These are phyloP conservation scores for Sesbania bispinosa DNA, from an alignment of 306 rosid genomes.

Conservation along the genomic window DNA sequence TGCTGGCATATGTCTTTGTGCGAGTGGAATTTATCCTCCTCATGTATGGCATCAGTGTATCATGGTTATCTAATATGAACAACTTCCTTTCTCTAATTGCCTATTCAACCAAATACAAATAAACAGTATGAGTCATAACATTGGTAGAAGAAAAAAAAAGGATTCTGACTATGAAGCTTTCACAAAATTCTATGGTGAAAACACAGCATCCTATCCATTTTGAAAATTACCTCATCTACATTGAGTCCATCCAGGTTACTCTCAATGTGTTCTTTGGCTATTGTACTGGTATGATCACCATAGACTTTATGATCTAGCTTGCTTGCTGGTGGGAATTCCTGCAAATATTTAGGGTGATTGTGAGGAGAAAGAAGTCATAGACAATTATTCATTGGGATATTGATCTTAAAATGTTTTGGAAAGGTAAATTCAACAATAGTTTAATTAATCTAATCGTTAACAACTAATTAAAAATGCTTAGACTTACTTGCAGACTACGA, in stretches of 20 bases:
- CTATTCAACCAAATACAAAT: constrained; percentile 38
- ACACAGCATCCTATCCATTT: background rate
- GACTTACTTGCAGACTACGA: constrained; percentile 56
- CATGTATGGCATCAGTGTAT: constrained; percentile 63
- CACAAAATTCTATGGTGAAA: background rate
- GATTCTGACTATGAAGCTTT: background rate
- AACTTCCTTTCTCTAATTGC: constrained; percentile 50
- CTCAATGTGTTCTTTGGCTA: constrained; percentile 46
- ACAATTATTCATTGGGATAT: background rate
- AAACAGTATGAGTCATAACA: background rate
- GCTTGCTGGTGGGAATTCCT: constrained; percentile 85
- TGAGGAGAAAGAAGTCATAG: background rate
- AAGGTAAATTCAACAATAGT: background rate
- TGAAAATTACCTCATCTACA: constrained; percentile 55
- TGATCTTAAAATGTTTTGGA: background rate
- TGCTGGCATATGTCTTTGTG: constrained; percentile 60
- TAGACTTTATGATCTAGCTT: constrained; percentile 56
- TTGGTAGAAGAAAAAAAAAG: background rate
- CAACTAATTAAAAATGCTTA: background rate
- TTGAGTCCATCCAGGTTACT: constrained; percentile 52
- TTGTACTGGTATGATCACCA: constrained; percentile 67
- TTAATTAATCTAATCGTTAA: background rate
- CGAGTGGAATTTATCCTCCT: constrained; percentile 59
- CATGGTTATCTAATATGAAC: constrained; percentile 75
- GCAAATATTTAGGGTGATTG: constrained; percentile 20